A percentile compares a stretch with the other conserved stretches of the same genome.
Conservation (phyloP, 306 rosid genomes). For the Rosa multiflora region DNA sequence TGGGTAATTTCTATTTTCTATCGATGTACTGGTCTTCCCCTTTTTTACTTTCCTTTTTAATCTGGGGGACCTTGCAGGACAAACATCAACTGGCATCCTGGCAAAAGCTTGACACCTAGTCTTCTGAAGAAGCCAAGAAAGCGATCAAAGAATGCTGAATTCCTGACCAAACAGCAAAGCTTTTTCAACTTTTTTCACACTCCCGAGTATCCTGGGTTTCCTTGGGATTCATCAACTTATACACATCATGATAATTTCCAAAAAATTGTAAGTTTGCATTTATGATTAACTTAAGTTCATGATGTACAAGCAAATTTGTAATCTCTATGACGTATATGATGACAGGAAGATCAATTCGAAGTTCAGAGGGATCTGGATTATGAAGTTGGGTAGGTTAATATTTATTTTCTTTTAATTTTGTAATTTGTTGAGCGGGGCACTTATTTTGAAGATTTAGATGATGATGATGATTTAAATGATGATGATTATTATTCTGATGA, state of each 20-base stretch:
- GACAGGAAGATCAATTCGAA: slow-evolving; percentile 68
- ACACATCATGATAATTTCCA: slow-evolving; percentile 47
- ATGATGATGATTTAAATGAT: slow-evolving; percentile 46
- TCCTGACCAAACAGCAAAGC: slow-evolving; percentile 67
- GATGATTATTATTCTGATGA: slow-evolving; percentile 43
- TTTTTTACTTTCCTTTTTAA: neutral
- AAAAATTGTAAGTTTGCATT: slow-evolving; percentile 43
- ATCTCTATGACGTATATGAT: neutral
- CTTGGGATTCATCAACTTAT: slow-evolving; percentile 23
- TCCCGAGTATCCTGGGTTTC: slow-evolving; percentile 66
- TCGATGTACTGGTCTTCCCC: slow-evolving; percentile 2
- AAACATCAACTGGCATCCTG: slow-evolving; percentile 71
- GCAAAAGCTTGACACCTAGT: slow-evolving; percentile 69
- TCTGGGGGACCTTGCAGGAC: slow-evolving; percentile 42
- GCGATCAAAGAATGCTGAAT: slow-evolving; percentile 70
- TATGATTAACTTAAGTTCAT: neutral
- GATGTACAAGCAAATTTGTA: neutral
- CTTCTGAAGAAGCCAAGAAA: slow-evolving; percentile 76
- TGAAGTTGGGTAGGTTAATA: slow-evolving; percentile 54
- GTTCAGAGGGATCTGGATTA: slow-evolving; percentile 65
- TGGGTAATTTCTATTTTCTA: slow-evolving; percentile 46
- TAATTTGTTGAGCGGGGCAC: slow-evolving; percentile 28
- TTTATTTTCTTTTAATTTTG: neutral
- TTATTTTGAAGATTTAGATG: slow-evolving; percentile 57
- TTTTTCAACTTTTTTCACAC: slow-evolving; percentile 80